Evolutionary conservation across 2,329 filamentous ascomycete species (phyloP).

Genomic region (Stachybotrys chartarum): DNA sequence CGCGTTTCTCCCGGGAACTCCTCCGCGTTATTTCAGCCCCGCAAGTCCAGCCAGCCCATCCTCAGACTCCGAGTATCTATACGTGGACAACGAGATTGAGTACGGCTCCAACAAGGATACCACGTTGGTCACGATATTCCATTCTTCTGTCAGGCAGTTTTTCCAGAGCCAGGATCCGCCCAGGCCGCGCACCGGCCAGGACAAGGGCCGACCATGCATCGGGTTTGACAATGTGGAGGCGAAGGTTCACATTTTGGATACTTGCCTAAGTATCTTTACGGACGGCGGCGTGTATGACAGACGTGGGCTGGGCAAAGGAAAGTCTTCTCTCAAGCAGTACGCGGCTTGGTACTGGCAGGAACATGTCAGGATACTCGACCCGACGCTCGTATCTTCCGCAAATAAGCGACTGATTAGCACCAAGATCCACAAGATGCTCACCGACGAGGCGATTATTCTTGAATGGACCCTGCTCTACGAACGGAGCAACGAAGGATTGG

Average conservation of each 20-base stretch:
- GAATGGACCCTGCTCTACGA: conserved; percentile 33
- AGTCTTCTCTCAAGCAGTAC: conserved; percentile 27
- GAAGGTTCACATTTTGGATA: conserved; percentile 27
- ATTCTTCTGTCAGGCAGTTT: conserved; percentile 30
- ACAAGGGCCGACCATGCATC: conserved; percentile 13
- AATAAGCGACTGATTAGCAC: conserved; percentile 26
- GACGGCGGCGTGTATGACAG: conserved; percentile 20
- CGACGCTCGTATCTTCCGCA: conserved; percentile 10
- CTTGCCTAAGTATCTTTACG: conserved; percentile 32
- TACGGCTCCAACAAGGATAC: conserved; percentile 34
- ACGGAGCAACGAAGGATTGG: conserved; percentile 33
- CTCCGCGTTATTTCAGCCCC: background rate
- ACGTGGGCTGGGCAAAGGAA: conserved; percentile 16
- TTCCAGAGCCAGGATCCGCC: conserved; percentile 24
- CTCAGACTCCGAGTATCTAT: conserved; percentile 20
- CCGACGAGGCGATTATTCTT: conserved; percentile 24
- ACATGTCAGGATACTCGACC: conserved; percentile 27
- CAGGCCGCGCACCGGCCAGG: conserved; percentile 4
- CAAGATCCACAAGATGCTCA: conserved; percentile 28
- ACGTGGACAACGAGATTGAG: conserved; percentile 25
- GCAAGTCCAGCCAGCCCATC: conserved; percentile 18
- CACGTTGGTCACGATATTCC: conserved; percentile 32
- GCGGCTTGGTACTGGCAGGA: conserved; percentile 39
- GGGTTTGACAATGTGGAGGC: conserved; percentile 27
- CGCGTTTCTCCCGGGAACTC: background rate